phyloP scores from a whole-genome alignment of 345 rosid species.

The Populus simonii region DNA sequence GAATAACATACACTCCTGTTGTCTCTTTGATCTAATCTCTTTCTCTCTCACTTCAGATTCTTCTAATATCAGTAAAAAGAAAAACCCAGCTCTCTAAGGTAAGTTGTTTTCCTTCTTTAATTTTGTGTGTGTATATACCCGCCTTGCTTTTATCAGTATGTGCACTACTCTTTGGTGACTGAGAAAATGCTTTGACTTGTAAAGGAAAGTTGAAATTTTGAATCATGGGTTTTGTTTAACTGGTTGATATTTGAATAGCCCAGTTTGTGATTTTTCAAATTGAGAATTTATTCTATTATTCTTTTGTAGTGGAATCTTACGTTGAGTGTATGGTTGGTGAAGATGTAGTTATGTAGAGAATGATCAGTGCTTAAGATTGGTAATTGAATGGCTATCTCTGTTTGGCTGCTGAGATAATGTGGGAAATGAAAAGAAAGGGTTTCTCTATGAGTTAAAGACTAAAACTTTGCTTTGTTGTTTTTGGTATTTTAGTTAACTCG shows the following conservation, averaged over 20 bases:
- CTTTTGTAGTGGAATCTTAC: neutral
- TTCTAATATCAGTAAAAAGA: neutral
- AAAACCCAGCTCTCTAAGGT: neutral
- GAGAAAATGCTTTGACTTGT: neutral
- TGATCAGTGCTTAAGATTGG: neutral
- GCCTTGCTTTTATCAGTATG: neutral
- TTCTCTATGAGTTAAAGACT: neutral
- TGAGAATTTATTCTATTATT: neutral
- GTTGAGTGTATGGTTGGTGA: neutral
- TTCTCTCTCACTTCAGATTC: neutral
- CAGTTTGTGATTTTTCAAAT: neutral
- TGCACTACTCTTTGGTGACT: neutral
- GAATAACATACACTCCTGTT: neutral
- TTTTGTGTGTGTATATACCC: neutral
- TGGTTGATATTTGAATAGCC: neutral
- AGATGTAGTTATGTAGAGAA: neutral
- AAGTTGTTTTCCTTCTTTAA: neutral
- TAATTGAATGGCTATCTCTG: neutral
- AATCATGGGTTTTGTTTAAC: neutral
- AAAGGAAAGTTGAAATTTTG: neutral
- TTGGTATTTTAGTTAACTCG: neutral
- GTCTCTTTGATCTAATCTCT: neutral
- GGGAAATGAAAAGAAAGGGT: neutral
- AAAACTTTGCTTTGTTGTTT: neutral
- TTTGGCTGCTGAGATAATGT: conserved; percentile 3